Evolutionary conservation across 1,284 basidiomycete genomes (phyloP).

Genomic region (Baeospora myosura): DNA sequence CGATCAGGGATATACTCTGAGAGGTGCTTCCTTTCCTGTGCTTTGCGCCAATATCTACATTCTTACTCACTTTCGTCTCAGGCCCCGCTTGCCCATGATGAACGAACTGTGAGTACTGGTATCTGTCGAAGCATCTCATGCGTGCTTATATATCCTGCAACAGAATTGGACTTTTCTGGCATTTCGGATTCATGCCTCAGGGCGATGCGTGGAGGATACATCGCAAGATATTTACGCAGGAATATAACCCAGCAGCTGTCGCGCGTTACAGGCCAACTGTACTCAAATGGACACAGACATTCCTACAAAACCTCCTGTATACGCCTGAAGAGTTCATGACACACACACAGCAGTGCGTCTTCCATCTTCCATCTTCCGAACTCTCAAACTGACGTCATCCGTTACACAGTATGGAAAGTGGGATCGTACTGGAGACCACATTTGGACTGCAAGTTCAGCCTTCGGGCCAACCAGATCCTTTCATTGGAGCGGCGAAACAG

Average conservation of each 20-base stretch:
- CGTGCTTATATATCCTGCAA: background rate
- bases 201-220: conserved; percentile 31
- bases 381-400: background rate
- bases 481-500: conserved; percentile 16
- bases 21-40: conserved; percentile 10
- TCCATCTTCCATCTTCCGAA: no score
- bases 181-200: conserved; percentile 32
- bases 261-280: conserved; percentile 23
- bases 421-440: conserved; percentile 12
- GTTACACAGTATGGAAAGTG: conserved; percentile 13
- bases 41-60: background rate
- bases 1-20: conserved; percentile 23
- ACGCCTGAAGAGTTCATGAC: conserved; percentile 24
- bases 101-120: conserved; percentile 15
- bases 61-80: background rate
- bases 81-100: conserved; percentile 20
- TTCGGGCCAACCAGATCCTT: conserved; percentile 19
- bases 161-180: conserved; percentile 33
- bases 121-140: background rate
- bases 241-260: conserved; percentile 21
- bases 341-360: conserved; percentile 30
- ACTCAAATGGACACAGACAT: conserved; percentile 24
- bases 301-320: conserved; percentile 26
- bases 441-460: conserved; percentile 18
- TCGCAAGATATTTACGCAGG: conserved; percentile 28